phyloP scores from a whole-genome alignment of 305 asterid genomes.

The Andrographis paniculata region DNA sequence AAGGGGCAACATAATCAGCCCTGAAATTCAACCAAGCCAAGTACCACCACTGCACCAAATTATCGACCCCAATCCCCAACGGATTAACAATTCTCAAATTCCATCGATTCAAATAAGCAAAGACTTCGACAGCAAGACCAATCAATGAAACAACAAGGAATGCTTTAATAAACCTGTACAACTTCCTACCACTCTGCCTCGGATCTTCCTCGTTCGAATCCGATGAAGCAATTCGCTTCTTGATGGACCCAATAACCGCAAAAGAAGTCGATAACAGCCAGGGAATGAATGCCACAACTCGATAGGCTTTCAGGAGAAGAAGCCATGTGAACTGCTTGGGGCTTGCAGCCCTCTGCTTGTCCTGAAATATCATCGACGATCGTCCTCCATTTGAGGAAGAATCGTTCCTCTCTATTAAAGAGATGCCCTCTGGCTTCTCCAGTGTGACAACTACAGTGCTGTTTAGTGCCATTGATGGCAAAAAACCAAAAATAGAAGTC shows the following conservation, averaged over 20 bases:
- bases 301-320: conserved; percentile 58
- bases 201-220: conserved; percentile 68
- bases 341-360: conserved; percentile 54
- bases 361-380: conserved; percentile 28
- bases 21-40: conserved; percentile 75
- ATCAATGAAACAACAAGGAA: conserved; percentile 65
- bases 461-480: no score
- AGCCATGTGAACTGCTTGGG: conserved; percentile 68
- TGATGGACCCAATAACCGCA: conserved; percentile 39
- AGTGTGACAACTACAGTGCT: no score
- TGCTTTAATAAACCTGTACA: conserved; percentile 61
- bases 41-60: conserved; percentile 58
- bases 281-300: conserved; percentile 46
- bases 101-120: conserved; percentile 76
- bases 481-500: no score
- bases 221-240: conserved; percentile 66
- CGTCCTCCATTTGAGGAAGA: background rate
- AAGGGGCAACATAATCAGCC: conserved; percentile 67
- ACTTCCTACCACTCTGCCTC: conserved; percentile 44
- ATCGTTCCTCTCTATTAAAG: background rate
- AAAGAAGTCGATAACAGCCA: conserved; percentile 36
- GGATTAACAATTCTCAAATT: conserved; percentile 59
- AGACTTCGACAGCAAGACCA: conserved; percentile 51
- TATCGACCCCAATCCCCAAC: conserved; percentile 70
- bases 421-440: no score